Percentiles rank a stretch among this genome's conserved stretches.
phyloP scores from a whole-genome alignment of 2,329 filamentous ascomycete genomes.

The Harringtonia aguacate region DNA sequence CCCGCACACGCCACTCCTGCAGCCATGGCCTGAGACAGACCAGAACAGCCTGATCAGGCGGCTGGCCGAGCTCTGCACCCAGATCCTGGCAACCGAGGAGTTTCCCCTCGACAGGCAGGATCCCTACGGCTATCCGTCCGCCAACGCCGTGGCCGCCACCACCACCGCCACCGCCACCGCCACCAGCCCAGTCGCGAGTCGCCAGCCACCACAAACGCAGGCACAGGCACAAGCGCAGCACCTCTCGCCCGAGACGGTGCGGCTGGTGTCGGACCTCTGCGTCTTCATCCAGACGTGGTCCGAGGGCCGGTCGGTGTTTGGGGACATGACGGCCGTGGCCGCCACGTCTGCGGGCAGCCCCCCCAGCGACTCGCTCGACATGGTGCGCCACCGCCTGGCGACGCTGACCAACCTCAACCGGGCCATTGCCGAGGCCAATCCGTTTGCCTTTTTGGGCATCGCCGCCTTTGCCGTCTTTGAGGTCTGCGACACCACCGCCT shows the following conservation, averaged over 20 bases:
- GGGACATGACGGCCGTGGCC: too few relatives aligned
- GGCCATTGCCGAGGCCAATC: conserved; percentile 26
- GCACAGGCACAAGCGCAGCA: too few relatives aligned
- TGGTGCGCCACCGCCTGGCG: conserved; percentile 14
- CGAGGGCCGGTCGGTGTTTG: too few relatives aligned
- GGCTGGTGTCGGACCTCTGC: conserved; percentile 8
- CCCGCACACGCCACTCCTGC: not conserved
- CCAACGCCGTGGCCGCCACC: not conserved
- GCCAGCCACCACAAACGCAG: too few relatives aligned
- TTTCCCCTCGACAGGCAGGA: not conserved
- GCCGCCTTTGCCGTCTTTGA: conserved; percentile 32
- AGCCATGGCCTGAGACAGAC: conserved; percentile 2
- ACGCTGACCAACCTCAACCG: conserved; percentile 26
- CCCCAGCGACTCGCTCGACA: conserved; percentile 6
- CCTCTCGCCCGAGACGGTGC: conserved; percentile 8
- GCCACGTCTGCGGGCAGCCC: not conserved
- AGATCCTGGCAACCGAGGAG: conserved; percentile 7
- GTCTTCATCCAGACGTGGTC: conserved; percentile 11
- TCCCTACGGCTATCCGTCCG: not conserved
- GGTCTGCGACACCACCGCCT: conserved; percentile 28
- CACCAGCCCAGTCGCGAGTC: too few relatives aligned
- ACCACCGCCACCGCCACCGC: not conserved
- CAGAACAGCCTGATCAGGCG: conserved; percentile 11
- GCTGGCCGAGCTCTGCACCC: conserved; percentile 10
- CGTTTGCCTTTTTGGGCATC: conserved; percentile 30